Percentiles rank a stretch among this genome's conserved stretches.
These are phyloP conservation scores for Fragaria ananassa DNA, from an alignment of 306 rosid species.

Conservation along the genomic window DNA sequence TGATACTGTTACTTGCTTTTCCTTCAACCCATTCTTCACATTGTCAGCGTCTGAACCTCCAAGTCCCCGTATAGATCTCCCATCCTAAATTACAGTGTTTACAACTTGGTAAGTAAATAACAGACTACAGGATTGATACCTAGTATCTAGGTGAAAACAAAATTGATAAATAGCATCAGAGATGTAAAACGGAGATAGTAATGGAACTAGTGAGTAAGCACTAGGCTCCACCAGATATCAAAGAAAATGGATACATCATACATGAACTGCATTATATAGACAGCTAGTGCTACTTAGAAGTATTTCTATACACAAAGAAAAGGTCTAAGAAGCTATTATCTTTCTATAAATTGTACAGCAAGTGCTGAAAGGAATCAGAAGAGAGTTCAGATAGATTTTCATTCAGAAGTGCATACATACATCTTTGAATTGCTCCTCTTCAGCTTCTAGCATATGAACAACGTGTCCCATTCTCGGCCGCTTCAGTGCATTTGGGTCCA, in stretches of 20 bases:
- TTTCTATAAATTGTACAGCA: background rate
- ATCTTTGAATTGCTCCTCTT: constrained; percentile 65
- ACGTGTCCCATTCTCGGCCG: constrained; percentile 89
- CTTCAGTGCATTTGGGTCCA: constrained; percentile 75
- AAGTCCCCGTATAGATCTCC: constrained; percentile 38
- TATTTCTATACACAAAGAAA: background rate
- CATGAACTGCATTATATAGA: background rate
- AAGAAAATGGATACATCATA: background rate
- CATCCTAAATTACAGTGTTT: constrained; percentile 49
- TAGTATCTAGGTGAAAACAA: background rate
- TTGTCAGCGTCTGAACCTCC: constrained; percentile 30
- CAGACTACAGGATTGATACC: background rate
- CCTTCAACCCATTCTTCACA: constrained; percentile 37
- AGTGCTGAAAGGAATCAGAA: background rate
- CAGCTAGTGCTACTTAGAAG: background rate
- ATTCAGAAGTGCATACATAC: constrained; percentile 41
- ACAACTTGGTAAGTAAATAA: constrained; percentile 16
- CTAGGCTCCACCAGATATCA: background rate
- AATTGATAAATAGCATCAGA: background rate
- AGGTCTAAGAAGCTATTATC: background rate
- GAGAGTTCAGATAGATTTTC: constrained; percentile 21
- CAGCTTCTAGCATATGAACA: constrained; percentile 94
- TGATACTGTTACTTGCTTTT: constrained; percentile 31
- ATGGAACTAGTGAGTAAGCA: background rate
- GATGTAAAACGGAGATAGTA: background rate